Evolutionary conservation across 495 filamentous ascomycete species (phyloP), one percentile per base, ranked within the genome.

Genomic region (Hypoxylon cercidicola): DNA sequence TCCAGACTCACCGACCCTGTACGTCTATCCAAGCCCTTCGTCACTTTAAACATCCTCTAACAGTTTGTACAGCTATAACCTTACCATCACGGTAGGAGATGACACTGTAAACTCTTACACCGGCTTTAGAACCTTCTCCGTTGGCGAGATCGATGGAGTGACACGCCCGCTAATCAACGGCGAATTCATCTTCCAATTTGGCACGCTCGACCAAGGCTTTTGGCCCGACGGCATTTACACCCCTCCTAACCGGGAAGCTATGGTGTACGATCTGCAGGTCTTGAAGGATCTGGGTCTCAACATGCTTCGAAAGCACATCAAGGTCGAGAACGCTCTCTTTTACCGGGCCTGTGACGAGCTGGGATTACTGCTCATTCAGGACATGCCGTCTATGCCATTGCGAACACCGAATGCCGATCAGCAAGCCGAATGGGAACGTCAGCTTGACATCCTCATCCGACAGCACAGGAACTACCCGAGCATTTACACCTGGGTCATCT

Each of bases 291-390:
- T 89, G 1, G 87, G 87, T 2, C 88, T 88, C 73, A 90, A 90
- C 70, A 86, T 84, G 82, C 71, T 90, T 23, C 82, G 88, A 8
- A 90, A 90, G 71, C 88, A 90, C 62, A 89, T 90, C 76, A 90
- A 90, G 79, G 79, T 90, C 10, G 88, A 90, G 66, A 76, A 81
- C 0, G 83, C 84, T 7, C 75, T 90, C 6, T 90, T 86, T 73
- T 90, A 90, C 71, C 79, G 87, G 30, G 86, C 88, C 19, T 88
- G 86, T 60, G 88, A 90, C 48, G 77, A 85, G 44, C 68, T 90
- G 0, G 88, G 88, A 7, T 72, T 90, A 1, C 69, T 90, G 25
- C 77, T 90, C 16, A 84, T 89, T 54, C 88, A 90, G 64, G 88
- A 90, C 62, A 90, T 90, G 88, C 87, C 87, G 0, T 79, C 87